Evolutionary conservation across 306 rosid species (phyloP), one percentile per base, ranked within the genome.

Genomic region (Rosa lucieae): DNA sequence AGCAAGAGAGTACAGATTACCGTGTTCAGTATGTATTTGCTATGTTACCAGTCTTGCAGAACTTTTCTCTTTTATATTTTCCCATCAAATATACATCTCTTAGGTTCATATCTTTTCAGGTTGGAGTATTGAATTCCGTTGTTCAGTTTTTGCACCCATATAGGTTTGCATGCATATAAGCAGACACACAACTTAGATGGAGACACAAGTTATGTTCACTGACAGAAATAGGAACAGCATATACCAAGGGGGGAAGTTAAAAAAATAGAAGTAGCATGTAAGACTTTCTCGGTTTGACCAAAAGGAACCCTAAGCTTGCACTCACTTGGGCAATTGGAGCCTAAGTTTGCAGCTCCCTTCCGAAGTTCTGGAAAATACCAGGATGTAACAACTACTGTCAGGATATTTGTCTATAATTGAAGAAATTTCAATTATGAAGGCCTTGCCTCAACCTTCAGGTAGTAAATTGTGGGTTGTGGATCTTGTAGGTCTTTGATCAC

Each of bases 1-100:
- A 79, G 99, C 99, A 46, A 73, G 80, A 81, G 97, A 89, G 79
- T 87, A 85, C 84, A 88, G 80, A 84, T 74, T 94, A 77, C 92
- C 97, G 39, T 67, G 62, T 77, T 66, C 84, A 68, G 99, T 94
- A 73, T 88, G 79, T 67, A 67, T 56, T 74, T 67, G 29, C 55
- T 20, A 46, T 51, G 56, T 74, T 71, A n/a, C 44, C 10, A 51
- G 44, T 74, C 82, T 73, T 55, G 23, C 26, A 32, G 32, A 59
- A 59, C 23, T 69, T 52, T 53, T 43, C 44, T 67, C 15, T 68
- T 55, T 77, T 68, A 43, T 62, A 4, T 26, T 80, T 68, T 75
- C 66, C 43, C 76, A 52, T 71, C 49, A 52, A 29, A 59, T 43
- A 56, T 59, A 15, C 4, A 21, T 56, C 55, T 26, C 23, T 43